Evolutionary conservation across 371 early-diverging fungal genomes (phyloP).

Genomic region (Saksenaea vasiformis): DNA sequence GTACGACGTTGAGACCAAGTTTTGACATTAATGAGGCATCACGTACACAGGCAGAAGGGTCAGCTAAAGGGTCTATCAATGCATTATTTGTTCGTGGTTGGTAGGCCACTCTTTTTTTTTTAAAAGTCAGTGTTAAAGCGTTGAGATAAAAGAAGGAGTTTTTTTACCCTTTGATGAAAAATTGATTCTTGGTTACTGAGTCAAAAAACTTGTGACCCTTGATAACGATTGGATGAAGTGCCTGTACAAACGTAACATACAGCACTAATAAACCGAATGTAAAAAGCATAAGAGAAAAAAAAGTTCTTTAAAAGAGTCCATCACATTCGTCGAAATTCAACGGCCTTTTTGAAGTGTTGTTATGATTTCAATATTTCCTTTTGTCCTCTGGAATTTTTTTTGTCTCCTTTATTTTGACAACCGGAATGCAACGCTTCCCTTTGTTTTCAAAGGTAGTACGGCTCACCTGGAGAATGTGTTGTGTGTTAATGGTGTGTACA

Average conservation of each 20-base stretch:
- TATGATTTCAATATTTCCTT: not conserved
- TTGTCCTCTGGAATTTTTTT: not conserved
- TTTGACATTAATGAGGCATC: constrained; percentile 70
- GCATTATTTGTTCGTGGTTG: constrained; percentile 57
- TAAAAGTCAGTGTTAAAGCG: not conserved
- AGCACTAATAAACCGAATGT: no score
- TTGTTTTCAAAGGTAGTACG: not conserved
- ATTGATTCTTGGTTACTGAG: constrained; percentile 71
- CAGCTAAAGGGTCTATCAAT: constrained; percentile 64
- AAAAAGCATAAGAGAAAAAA: no score
- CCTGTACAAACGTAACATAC: not conserved
- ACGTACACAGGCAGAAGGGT: constrained; percentile 60
- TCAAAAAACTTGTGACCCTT: constrained; percentile 79
- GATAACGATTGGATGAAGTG: constrained; percentile 64
- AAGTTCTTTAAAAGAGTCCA: no score
- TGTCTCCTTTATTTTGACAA: not conserved
- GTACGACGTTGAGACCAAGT: constrained; percentile 73
- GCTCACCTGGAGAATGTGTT: not conserved
- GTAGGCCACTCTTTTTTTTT: constrained; percentile 63
- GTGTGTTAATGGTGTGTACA: no score
- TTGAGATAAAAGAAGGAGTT: not conserved
- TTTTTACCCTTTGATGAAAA: constrained; percentile 73
- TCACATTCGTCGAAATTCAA: no score
- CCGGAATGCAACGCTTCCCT: not conserved
- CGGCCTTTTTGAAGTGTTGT: not conserved